Evolutionary conservation across 345 rosid species (phyloP).

Genomic region (Linum tenue): DNA sequence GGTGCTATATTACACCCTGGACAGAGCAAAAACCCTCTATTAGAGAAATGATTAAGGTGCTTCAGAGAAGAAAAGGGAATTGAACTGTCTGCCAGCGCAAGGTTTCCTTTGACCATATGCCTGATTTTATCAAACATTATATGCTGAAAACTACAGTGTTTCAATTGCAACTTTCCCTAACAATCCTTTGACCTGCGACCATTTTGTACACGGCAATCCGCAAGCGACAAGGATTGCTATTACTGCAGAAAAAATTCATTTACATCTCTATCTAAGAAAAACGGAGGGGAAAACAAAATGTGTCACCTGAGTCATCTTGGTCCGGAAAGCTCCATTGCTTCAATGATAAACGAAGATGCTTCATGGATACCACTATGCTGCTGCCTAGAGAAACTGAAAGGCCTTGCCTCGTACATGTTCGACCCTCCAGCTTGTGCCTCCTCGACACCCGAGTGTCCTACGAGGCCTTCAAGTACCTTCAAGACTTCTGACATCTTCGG

Average conservation of each 20-base stretch:
- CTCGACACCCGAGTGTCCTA: slow-evolving; percentile 43
- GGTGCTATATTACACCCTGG: too few relatives aligned
- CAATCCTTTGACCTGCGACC: too few relatives aligned
- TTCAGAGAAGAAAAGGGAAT: too few relatives aligned
- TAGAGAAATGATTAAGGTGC: too few relatives aligned
- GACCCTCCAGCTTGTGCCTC: slow-evolving; percentile 31
- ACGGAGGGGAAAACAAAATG: neutral
- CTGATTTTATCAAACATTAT: too few relatives aligned
- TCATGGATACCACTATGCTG: slow-evolving; percentile 46
- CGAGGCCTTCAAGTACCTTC: slow-evolving; percentile 62
- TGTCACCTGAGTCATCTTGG: slow-evolving; percentile 42
- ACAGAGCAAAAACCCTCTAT: too few relatives aligned
- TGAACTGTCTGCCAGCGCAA: too few relatives aligned
- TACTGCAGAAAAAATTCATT: neutral
- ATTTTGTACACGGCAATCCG: too few relatives aligned
- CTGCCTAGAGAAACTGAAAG: slow-evolving; percentile 44
- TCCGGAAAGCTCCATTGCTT: slow-evolving; percentile 97
- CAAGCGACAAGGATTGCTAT: too few relatives aligned
- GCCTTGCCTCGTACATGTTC: slow-evolving; percentile 34
- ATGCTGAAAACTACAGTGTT: too few relatives aligned
- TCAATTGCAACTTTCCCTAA: too few relatives aligned
- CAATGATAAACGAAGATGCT: slow-evolving; percentile 72
- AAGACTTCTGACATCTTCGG: slow-evolving; percentile 76
- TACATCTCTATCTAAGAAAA: slow-evolving; percentile 11
- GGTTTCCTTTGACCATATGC: too few relatives aligned